Evolutionary conservation across 208 protist species (phyloP).

Genomic region (Trypanosoma boissoni): DNA sequence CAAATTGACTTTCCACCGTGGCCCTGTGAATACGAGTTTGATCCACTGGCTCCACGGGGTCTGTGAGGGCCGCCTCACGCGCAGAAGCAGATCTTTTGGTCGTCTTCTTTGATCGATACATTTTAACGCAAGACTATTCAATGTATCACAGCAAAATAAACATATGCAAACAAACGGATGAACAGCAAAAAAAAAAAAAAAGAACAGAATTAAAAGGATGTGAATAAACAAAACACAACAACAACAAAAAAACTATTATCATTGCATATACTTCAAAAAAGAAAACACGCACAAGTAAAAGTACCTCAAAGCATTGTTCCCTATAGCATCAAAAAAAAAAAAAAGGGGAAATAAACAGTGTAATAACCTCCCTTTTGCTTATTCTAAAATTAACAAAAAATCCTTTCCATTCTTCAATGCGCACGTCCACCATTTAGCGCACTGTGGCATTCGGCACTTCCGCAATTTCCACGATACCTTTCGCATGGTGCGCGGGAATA

Average conservation of each 20-base stretch:
- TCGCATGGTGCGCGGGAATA: constrained; percentile 25
- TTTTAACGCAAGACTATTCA: no score
- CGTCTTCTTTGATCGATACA: constrained; percentile 12
- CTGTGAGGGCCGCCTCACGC: neutral
- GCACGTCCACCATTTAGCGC: constrained; percentile 37
- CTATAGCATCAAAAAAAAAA: neutral
- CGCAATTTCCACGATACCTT: constrained; percentile 27
- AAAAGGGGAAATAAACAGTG: constrained; percentile 7
- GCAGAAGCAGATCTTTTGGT: neutral
- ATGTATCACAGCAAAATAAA: no score
- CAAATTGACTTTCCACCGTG: neutral
- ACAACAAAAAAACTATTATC: no score
- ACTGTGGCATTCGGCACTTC: constrained; percentile 39
- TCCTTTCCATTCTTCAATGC: neutral
- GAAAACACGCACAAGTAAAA: neutral
- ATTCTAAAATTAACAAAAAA: neutral
- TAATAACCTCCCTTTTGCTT: constrained; percentile 1
- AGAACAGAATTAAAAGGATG: no score
- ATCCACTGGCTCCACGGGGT: neutral
- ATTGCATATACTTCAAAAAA: neutral
- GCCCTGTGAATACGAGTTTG: neutral
- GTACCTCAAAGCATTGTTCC: neutral
- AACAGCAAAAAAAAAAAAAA: neutral
- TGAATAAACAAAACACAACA: neutral
- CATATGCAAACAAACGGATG: neutral